Evolutionary conservation across 2,329 filamentous ascomycete genomes (phyloP).

Genomic region (Lecanicillium sp.): DNA sequence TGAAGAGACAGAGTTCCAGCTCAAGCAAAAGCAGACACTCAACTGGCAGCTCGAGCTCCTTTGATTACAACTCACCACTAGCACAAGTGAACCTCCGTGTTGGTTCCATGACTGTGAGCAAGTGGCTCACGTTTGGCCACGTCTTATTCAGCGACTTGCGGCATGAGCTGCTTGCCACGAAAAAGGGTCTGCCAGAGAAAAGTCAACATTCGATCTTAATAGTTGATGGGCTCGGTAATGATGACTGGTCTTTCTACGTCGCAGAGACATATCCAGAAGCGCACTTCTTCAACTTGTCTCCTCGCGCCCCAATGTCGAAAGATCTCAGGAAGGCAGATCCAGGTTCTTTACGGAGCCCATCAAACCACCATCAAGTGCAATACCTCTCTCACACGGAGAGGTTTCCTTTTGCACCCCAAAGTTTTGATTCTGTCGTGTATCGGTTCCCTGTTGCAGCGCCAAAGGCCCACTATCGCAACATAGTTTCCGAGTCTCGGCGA

Average conservation of each 20-base stretch:
- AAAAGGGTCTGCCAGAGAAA: constrained; percentile 31
- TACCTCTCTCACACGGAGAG: constrained; percentile 54
- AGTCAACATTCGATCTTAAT: constrained; percentile 59
- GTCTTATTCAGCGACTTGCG: constrained; percentile 75
- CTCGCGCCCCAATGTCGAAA: constrained; percentile 42
- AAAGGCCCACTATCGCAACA: constrained; percentile 60
- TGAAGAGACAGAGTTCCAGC: constrained; percentile 20
- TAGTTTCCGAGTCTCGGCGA: constrained; percentile 67
- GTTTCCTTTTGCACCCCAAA: constrained; percentile 69
- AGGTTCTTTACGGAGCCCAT: constrained; percentile 47
- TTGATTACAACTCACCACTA: constrained; percentile 53
- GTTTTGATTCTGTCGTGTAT: constrained; percentile 69
- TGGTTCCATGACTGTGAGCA: constrained; percentile 77
- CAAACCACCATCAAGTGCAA: constrained; percentile 70
- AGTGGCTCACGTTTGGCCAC: constrained; percentile 80
- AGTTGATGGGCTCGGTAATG: constrained; percentile 77
- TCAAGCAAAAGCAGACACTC: constrained; percentile 32
- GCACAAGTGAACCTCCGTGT: constrained; percentile 70
- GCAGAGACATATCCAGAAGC: constrained; percentile 70
- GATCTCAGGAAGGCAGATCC: constrained; percentile 33
- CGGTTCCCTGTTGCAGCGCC: constrained; percentile 67
- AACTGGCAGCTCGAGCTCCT: constrained; percentile 36
- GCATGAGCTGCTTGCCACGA: constrained; percentile 52
- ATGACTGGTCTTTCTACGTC: constrained; percentile 82
- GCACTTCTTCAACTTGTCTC: constrained; percentile 69